phyloP scores from a whole-genome alignment of 2,329 filamentous ascomycete genomes.

The Tolypocladium tropicale region DNA sequence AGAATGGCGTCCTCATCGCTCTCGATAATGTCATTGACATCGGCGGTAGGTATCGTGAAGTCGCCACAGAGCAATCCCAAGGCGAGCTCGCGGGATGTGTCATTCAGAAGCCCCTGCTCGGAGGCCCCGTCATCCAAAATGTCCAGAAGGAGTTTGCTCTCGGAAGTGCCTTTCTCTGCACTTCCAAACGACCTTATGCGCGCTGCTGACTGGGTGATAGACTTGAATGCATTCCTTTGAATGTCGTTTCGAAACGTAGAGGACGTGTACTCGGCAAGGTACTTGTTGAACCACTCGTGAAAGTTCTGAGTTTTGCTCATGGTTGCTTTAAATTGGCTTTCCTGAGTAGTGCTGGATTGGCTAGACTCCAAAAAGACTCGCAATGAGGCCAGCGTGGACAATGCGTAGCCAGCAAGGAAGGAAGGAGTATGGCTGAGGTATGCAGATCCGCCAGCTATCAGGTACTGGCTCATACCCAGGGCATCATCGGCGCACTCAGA shows the following conservation, averaged over 20 bases:
- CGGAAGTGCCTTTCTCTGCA: constrained; percentile 57
- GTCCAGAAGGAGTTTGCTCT: constrained; percentile 69
- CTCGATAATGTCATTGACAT: constrained; percentile 53
- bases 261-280: constrained; percentile 53
- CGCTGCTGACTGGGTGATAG: constrained; percentile 59
- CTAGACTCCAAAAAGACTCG: constrained; percentile 64
- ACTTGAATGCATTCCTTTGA: constrained; percentile 48
- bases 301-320: constrained; percentile 68
- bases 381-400: constrained; percentile 72
- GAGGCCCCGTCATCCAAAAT: constrained; percentile 65
- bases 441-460: constrained; percentile 56
- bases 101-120: constrained; percentile 54
- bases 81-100: constrained; percentile 59
- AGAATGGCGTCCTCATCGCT: constrained; percentile 52
- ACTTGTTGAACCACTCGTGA: constrained; percentile 66
- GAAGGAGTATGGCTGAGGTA: constrained; percentile 58
- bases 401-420: constrained; percentile 70
- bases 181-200: constrained; percentile 59
- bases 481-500: constrained; percentile 85
- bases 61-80: constrained; percentile 63
- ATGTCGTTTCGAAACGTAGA: constrained; percentile 35
- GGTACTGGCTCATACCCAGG: constrained; percentile 75
- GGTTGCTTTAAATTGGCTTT: constrained; percentile 69
- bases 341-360: constrained; percentile 73
- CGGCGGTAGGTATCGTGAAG: constrained; percentile 47